Conservation (phyloP, 805 yeast genomes). For the Yarrowia sp. region DNA sequence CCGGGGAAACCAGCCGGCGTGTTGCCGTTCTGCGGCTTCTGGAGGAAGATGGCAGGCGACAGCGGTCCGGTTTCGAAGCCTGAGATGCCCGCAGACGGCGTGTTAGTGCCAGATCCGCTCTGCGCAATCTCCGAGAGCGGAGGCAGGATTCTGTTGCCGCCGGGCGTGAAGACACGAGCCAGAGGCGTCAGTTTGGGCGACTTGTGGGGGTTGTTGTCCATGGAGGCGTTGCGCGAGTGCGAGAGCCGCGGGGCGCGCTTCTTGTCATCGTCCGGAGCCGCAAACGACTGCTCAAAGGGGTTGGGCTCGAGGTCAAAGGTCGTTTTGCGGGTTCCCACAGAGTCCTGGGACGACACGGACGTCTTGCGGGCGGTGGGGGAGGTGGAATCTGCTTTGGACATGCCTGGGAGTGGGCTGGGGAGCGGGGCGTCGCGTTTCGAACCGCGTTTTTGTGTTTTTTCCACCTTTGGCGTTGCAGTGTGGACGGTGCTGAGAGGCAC, state of each 20-base stretch:
- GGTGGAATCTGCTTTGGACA: conserved; percentile 14
- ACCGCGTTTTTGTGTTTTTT: too few species aligned
- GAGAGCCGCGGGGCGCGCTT: not conserved
- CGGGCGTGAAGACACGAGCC: conserved; percentile 31
- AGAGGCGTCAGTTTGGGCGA: conserved; percentile 25
- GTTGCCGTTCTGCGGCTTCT: conserved; percentile 35
- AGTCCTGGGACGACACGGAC: not conserved
- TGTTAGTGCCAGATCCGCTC: not conserved
- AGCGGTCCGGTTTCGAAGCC: conserved; percentile 39
- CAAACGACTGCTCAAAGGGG: conserved; percentile 93
- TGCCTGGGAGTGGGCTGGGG: not conserved
- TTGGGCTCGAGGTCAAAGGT: conserved; percentile 84
- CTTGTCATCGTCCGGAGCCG: conserved; percentile 45
- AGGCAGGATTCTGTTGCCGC: conserved; percentile 35
- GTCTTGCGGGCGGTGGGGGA: conserved; percentile 8
- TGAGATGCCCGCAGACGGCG: conserved; percentile 6
- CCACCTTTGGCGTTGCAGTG: not conserved
- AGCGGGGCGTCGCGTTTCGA: too few species aligned
- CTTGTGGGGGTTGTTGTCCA: conserved; percentile 5
- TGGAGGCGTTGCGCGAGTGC: conserved; percentile 1
- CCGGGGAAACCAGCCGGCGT: conserved; percentile 8
- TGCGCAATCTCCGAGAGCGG: conserved; percentile 33
- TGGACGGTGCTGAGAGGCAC: not conserved
- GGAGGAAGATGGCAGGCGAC: conserved; percentile 41
- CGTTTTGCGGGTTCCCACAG: conserved; percentile 1